Percentiles rank a stretch among this genome's conserved stretches.
phyloP scores from a whole-genome alignment of 2,329 filamentous ascomycete species.

The Emmonsiellopsis sp. region DNA sequence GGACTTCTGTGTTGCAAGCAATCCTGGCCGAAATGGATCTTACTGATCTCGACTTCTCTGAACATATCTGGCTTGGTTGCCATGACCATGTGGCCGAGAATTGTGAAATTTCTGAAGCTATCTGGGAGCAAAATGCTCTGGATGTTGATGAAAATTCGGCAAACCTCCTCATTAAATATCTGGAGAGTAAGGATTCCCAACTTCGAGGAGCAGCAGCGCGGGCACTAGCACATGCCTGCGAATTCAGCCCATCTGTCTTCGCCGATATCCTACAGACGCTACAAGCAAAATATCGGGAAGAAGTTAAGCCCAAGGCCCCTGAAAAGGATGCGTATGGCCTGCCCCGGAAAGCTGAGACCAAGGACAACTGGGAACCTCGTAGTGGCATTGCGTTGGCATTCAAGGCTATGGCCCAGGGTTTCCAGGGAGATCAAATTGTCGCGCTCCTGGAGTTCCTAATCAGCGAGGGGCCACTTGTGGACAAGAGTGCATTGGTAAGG shows the following conservation, averaged over 20 bases:
- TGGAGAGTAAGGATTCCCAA: conserved; percentile 70
- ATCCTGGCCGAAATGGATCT: conserved; percentile 89
- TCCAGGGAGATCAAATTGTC: conserved; percentile 61
- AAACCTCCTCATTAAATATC: conserved; percentile 61
- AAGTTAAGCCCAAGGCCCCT: conserved; percentile 72
- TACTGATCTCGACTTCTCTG: conserved; percentile 73
- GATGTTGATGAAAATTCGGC: conserved; percentile 57
- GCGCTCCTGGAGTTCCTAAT: conserved; percentile 79
- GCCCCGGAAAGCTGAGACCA: conserved; percentile 76
- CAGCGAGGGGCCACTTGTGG: conserved; percentile 74
- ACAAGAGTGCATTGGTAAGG: conserved; percentile 66
- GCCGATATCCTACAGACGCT: conserved; percentile 55
- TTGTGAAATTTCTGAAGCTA: conserved; percentile 67
- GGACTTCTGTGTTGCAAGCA: conserved; percentile 76
- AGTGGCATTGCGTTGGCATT: conserved; percentile 85
- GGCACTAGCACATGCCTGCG: conserved; percentile 65
- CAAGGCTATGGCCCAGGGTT: conserved; percentile 64
- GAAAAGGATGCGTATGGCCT: conserved; percentile 90
- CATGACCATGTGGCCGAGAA: conserved; percentile 91
- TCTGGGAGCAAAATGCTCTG: conserved; percentile 92
- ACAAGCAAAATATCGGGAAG: conserved; percentile 61
- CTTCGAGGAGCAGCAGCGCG: conserved; percentile 75
- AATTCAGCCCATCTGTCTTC: conserved; percentile 51
- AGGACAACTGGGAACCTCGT: conserved; percentile 83
- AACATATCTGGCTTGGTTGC: conserved; percentile 86